These are phyloP conservation scores for Blepharisma japonicum DNA, from an alignment of 73 alveolate genomes.

Conservation along the genomic window DNA sequence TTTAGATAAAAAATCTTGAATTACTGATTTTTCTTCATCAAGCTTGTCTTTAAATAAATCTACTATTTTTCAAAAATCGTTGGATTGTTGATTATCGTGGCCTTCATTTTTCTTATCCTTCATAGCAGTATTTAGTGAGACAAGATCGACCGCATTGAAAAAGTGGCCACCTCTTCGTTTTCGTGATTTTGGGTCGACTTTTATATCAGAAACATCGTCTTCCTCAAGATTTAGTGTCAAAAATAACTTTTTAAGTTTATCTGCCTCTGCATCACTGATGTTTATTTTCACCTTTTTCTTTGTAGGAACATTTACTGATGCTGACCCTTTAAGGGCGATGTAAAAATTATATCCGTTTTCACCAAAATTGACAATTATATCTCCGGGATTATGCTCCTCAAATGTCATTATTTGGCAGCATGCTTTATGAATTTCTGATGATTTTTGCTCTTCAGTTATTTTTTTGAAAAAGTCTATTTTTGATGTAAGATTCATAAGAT, in stretches of 20 bases:
- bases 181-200: too few species aligned
- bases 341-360: slow-evolving; percentile 17
- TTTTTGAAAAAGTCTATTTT: slow-evolving; percentile 11
- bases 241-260: background rate
- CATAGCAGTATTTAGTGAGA: too few species aligned
- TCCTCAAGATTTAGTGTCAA: too few species aligned
- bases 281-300: background rate
- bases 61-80: too few species aligned
- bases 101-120: too few species aligned
- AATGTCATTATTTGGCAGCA: background rate
- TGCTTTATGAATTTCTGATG: background rate
- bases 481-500: background rate
- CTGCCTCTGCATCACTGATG: background rate
- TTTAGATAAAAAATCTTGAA: background rate
- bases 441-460: background rate
- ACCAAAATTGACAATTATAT: background rate
- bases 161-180: too few species aligned
- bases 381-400: background rate
- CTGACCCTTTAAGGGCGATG: background rate
- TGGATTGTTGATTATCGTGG: too few species aligned
- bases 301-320: background rate
- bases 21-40: background rate
- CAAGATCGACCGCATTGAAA: too few species aligned
- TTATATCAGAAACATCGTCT: too few species aligned
- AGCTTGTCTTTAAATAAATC: too few species aligned